Conservation (phyloP, 1,139 yeast species). For the Scheffersomyces stambukii region DNA sequence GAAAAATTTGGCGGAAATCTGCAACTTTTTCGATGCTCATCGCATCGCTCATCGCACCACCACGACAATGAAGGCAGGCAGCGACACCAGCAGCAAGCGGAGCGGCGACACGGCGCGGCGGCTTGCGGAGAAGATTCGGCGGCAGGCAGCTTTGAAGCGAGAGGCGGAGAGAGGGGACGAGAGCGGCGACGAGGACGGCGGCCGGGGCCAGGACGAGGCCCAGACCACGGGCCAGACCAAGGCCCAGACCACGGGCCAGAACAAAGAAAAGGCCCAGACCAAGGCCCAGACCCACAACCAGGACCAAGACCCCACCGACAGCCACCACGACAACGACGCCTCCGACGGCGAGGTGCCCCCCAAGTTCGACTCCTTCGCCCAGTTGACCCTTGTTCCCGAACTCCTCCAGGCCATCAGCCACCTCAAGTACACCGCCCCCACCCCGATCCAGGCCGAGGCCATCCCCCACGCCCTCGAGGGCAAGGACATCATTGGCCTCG, state of each 20-base stretch:
- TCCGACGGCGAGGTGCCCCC: slow-evolving; percentile 21
- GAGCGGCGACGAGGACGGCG: slow-evolving; percentile 14
- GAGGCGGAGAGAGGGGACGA: slow-evolving; percentile 20
- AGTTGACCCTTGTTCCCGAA: slow-evolving; percentile 71
- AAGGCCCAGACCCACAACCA: slow-evolving; percentile 9
- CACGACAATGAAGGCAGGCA: slow-evolving; percentile 13
- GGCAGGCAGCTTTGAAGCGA: slow-evolving; percentile 54
- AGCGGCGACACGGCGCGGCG: slow-evolving; percentile 27
- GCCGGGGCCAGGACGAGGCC: slow-evolving; percentile 9
- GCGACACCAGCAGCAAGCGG: slow-evolving; percentile 11
- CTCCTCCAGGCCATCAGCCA: slow-evolving; percentile 72
- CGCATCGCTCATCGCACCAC: slow-evolving; percentile 13
- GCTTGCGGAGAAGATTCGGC: slow-evolving; percentile 50
- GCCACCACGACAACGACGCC: slow-evolving; percentile 6
- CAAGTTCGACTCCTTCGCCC: slow-evolving; percentile 40
- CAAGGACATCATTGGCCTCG: slow-evolving; percentile 74
- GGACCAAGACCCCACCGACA: slow-evolving; percentile 6
- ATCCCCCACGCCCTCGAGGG: slow-evolving; percentile 92
- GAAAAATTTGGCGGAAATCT: not conserved
- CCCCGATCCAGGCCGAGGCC: slow-evolving; percentile 90
- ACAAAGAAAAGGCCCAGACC: slow-evolving; percentile 9
- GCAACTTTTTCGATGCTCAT: no score
- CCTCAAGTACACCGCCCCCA: slow-evolving; percentile 63
- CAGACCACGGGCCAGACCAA: slow-evolving; percentile 6
- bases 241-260: slow-evolving; percentile 5